These are phyloP conservation scores for Chamaecrista fasciculata DNA, from an alignment of 306 rosid species.

Conservation along the genomic window DNA sequence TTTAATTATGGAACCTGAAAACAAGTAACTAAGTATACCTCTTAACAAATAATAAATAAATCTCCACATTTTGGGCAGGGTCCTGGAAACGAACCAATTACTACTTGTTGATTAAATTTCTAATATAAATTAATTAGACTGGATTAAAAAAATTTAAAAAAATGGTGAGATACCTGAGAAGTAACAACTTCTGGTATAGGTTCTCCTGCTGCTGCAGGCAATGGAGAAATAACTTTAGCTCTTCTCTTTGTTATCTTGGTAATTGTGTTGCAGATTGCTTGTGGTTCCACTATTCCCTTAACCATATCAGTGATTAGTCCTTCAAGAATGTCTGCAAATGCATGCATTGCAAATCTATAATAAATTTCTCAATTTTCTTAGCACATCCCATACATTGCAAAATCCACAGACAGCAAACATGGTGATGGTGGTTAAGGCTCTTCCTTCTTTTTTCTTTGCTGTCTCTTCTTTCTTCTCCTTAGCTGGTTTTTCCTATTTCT, in stretches of 20 bases:
- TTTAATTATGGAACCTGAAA: too few relatives aligned
- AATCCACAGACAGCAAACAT: conserved; percentile 71
- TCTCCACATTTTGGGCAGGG: too few relatives aligned
- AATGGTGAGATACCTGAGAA: conserved; percentile 61
- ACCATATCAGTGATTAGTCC: conserved; percentile 70
- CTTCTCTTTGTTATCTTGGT: conserved; percentile 68
- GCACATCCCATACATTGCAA: conserved; percentile 93
- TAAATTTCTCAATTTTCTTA: conserved; percentile 77
- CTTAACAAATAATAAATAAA: too few relatives aligned
- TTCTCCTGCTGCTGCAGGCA: conserved; percentile 82
- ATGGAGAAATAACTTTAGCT: conserved; percentile 75
- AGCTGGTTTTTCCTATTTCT: conserved; percentile 29
- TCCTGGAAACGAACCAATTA: conserved; percentile 44
- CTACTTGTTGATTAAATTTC: conserved; percentile 1
- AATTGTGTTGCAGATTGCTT: conserved; percentile 62
- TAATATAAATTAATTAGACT: background rate
- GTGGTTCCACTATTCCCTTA: conserved; percentile 89
- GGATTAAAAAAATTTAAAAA: background rate
- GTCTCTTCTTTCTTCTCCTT: conserved; percentile 36
- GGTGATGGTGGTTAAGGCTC: conserved; percentile 77
- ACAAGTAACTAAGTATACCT: too few relatives aligned
- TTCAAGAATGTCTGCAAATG: conserved; percentile 41
- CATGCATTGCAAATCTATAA: too few relatives aligned
- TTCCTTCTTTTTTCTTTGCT: conserved; percentile 57
- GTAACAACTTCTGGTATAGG: conserved; percentile 77